Base-by-base conservation (phyloP, 768 basidiomycete genomes). In the Sporobolomyces phaffii region DNA sequence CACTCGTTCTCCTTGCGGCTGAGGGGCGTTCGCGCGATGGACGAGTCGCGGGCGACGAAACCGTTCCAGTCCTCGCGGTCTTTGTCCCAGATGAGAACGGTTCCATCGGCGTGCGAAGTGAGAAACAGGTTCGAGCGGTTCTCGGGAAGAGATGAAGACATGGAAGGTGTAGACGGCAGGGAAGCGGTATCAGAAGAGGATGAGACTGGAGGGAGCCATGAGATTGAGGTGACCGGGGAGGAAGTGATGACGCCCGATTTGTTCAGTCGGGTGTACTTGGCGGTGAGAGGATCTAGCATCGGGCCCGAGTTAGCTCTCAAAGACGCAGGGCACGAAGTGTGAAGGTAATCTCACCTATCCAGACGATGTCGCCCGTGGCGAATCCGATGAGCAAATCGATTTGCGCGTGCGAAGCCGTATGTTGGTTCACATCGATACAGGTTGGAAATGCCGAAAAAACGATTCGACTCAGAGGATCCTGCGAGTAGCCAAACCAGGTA, bases 321-420 rank as follows among this genome's bases (percentile, higher is more conserved):
- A n/a, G n/a, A n/a, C n/a, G n/a, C n/a, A n/a, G n/a, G n/a, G n/a
- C n/a, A n/a, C n/a, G n/a, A n/a, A n/a, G n/a, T n/a, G n/a, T n/a
- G n/a, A n/a, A n/a, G n/a, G n/a, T n/a, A n/a, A n/a, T n/a, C 43
- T 29, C 69, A 89, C 93, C 93, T 61, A 98, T 81, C 96, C 96
- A 98, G 53, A 98, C 79, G 41, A 99, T 80, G 79, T 99, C 96
- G n/a, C 96, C 96, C 0, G 92, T 89, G 68, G 81, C 83, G 76
- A 96, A 97, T 8, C 94, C 96, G 73, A 97, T 87, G 64, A 97
- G 83, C 9, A 96, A 81, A 73, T 97, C 93, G 38, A 97, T 78
- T 48, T 85, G 84, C 45, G 91, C 87, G 15, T 87, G 79, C 5
- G 85, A 86, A 10, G 89, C 85, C 2, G 93, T 96, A 2, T 83